These are phyloP conservation scores for Fusarium compactum DNA, from an alignment of 2,329 filamentous ascomycete species.

Conservation along the genomic window DNA sequence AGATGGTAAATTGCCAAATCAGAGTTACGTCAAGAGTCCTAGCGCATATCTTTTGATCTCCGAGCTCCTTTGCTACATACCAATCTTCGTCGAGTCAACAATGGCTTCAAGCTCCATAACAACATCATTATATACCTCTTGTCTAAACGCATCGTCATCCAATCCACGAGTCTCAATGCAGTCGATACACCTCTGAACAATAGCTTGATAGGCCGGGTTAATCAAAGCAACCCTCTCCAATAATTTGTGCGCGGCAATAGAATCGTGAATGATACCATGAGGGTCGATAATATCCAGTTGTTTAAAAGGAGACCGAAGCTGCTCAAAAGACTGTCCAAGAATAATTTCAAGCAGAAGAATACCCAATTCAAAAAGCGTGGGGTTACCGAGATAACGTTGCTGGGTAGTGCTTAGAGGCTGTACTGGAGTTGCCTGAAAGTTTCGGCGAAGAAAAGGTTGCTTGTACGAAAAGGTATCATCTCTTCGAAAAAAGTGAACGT, in stretches of 20 bases:
- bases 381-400: not conserved
- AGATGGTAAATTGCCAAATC: accelerated
- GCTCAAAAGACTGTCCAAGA: slow-evolving; percentile 8
- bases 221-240: slow-evolving; percentile 16
- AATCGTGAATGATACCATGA: not conserved
- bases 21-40: not conserved
- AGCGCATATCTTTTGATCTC: accelerated
- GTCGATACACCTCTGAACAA: slow-evolving; percentile 24
- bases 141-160: slow-evolving; percentile 22
- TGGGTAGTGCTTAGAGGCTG: accelerated
- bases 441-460: slow-evolving; percentile 4
- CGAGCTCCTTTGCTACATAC: not conserved
- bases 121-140: slow-evolving; percentile 16
- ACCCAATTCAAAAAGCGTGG: slow-evolving; percentile 22
- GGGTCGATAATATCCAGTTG: not conserved
- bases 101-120: slow-evolving; percentile 27
- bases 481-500: slow-evolving; percentile 17
- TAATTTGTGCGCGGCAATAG: not conserved
- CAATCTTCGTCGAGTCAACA: slow-evolving; percentile 14
- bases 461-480: not conserved
- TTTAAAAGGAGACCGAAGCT: not conserved
- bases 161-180: slow-evolving; percentile 10
- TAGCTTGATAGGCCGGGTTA: slow-evolving; percentile 8
- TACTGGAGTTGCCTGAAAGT: accelerated
- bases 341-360: slow-evolving; percentile 31